Evolutionary conservation across 768 basidiomycete species (phyloP), one percentile per base, ranked within the genome.

Genomic region (Phlegmacium glaucopus): DNA sequence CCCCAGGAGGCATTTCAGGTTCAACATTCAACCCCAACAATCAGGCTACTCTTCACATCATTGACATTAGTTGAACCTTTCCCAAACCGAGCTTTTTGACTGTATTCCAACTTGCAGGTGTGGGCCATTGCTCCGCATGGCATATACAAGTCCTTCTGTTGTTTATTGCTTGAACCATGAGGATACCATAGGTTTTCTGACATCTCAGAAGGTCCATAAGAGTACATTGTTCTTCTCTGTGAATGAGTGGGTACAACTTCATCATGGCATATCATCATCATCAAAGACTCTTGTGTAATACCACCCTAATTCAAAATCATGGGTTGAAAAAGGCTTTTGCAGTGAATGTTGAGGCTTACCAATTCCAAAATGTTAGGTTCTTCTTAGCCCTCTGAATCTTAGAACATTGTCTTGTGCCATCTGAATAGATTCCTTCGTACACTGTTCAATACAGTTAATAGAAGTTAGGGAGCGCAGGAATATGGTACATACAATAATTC

Each of bases 261-360:
- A 52, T 90, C 87, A 43, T 82, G 80, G 32, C 81, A 76, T 56
- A 90, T 88, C 82, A 87, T 87, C 13, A 77, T 68, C 43, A 79
- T 77, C 35, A 90, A 69, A 6, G 85, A 79, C 56, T 90, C 87
- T 53, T 89, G 85, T 12, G 83, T 77, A 42, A 89, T 84, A 6
- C 57, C 54, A n/a, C 86, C 87, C 86, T 88, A 53, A 35, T 48
- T 30, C 34, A 46, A 48, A 17, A 53, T 6, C 4, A 30, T 9
- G 13, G 27, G 15, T n/a, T 16, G 32, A 36, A 34, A 6, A 9
- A 34, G 18, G 12, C n/a, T n/a, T 6, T 11, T 6, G 13, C 26
- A 32, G 22, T 40, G 27, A 44, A 50, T 17, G 3, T 9, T 10
- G 36, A 17, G 5, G 53, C 61, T 9, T 41, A 64, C 63, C 39